These are phyloP conservation scores for Beta macrorhiza DNA, from an alignment of 179 eudicot genomes.

Conservation along the genomic window DNA sequence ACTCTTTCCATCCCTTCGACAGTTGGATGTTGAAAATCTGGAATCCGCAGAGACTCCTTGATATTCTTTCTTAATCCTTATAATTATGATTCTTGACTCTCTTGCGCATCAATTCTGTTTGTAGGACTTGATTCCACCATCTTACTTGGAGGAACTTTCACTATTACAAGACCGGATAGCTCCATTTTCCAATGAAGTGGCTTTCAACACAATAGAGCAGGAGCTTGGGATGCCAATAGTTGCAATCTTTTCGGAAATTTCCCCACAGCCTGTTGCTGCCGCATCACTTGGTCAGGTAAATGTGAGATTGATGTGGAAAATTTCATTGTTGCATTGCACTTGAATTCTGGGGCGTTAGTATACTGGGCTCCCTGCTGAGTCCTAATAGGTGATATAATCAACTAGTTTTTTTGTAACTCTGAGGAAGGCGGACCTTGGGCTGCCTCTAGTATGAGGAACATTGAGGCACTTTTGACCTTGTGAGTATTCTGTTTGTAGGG, in stretches of 20 bases:
- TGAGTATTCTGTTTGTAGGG: neutral
- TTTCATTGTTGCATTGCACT: neutral
- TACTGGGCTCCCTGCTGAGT: neutral
- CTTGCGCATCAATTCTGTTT: constrained; percentile 1
- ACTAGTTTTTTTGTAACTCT: neutral
- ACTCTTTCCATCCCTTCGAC: neutral
- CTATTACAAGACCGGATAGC: constrained; percentile 84
- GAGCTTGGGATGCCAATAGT: constrained; percentile 77
- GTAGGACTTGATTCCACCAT: constrained; percentile 91
- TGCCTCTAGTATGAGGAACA: neutral
- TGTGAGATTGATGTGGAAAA: neutral
- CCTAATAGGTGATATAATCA: neutral
- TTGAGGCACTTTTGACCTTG: neutral
- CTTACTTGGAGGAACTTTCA: constrained; percentile 83
- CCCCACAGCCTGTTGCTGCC: constrained; percentile 91
- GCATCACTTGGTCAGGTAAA: constrained; percentile 98
- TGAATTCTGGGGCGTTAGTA: neutral
- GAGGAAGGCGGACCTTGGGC: neutral
- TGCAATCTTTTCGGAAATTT: constrained; percentile 78
- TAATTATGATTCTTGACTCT: neutral
- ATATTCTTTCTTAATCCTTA: neutral
- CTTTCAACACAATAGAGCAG: constrained; percentile 76
- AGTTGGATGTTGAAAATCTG: neutral
- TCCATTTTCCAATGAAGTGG: constrained; percentile 79
- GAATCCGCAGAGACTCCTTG: constrained; percentile 7